Base-by-base conservation (phyloP, 768 basidiomycete genomes). In the Rhodocollybia butyracea region DNA sequence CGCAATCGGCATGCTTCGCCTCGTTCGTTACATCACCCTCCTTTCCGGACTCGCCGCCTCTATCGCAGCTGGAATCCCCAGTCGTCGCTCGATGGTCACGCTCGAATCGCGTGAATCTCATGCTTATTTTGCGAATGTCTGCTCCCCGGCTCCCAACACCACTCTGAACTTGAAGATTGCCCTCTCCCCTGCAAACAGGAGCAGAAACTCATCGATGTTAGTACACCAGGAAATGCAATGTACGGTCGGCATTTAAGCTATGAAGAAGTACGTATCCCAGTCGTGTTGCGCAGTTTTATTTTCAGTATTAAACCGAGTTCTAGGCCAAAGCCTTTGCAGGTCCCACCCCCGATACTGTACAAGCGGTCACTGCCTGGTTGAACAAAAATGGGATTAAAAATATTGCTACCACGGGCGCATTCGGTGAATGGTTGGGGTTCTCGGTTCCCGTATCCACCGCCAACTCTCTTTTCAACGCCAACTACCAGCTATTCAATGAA, bases 351-450 rank as follows among this genome's bases (percentile, higher is more conserved):
- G 56, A 58, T 15, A 48, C 61, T 21, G 47, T 59, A 13, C 74
- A 79, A 42, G 57, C 61, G 26, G 67, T 67, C 22, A 69, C 70
- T n/a, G 68, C 69, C 50, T 83, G 82, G 81, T 62, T 83, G 2
- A 67, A 69, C 0, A 68, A 68, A 2, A 70, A 79, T 48, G 80
- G 77, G 17, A 34, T 29, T 62, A 79, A 22, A 6, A 65, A 72
- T 42, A 60, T 68, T 34, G 55, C 73, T 2, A 52, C 65, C 17
- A 68, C 71, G 8, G 75, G 78, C 12, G 66, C 73, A 2, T 76
- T 78, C 0, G 67, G 69, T 3, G 73, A 76, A 60, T 74, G 72
- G 72, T 56, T 75, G 19, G 57, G 56, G 17, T 59, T 71, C 63
- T 58, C 59, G 3, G 53, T 70, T 4, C 61, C 69, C 11, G 68